These are phyloP conservation scores for Herpotrichia juniperi DNA, from an alignment of 2,329 filamentous ascomycete species.

Conservation along the genomic window DNA sequence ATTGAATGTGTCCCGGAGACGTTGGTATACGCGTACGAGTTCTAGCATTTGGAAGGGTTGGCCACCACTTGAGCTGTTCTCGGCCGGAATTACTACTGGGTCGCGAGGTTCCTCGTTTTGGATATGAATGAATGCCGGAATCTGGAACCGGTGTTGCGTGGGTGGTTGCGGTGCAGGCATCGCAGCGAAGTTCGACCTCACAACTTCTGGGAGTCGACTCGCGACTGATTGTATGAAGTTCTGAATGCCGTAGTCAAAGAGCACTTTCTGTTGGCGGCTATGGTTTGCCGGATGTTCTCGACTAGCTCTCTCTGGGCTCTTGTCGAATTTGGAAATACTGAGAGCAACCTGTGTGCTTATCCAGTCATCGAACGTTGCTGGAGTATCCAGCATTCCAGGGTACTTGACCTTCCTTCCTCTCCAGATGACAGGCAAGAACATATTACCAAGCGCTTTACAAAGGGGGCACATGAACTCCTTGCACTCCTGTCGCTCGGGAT, in stretches of 20 bases:
- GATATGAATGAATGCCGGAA: slow-evolving; percentile 37
- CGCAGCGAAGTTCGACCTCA: slow-evolving; percentile 29
- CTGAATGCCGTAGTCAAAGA: slow-evolving; percentile 58
- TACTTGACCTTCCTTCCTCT: slow-evolving; percentile 87
- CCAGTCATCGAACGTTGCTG: slow-evolving; percentile 71
- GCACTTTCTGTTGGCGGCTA: slow-evolving; percentile 53
- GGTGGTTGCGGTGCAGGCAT: slow-evolving; percentile 25
- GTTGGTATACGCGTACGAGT: slow-evolving; percentile 61
- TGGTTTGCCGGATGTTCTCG: slow-evolving; percentile 31
- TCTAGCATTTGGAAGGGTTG: slow-evolving; percentile 47
- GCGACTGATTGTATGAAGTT: slow-evolving; percentile 59
- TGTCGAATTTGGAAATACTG: slow-evolving; percentile 56
- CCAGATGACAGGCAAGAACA: slow-evolving; percentile 95
- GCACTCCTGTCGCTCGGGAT: slow-evolving; percentile 78
- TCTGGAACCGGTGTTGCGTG: slow-evolving; percentile 29
- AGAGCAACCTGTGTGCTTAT: slow-evolving; percentile 64
- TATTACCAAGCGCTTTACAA: slow-evolving; percentile 94
- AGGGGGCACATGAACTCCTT: slow-evolving; percentile 96
- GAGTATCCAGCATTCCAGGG: slow-evolving; percentile 69
- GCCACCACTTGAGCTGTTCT: slow-evolving; percentile 21
- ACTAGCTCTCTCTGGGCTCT: slow-evolving; percentile 44
- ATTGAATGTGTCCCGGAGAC: slow-evolving; percentile 61
- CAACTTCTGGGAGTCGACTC: slow-evolving; percentile 44
- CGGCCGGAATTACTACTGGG: slow-evolving; percentile 26
- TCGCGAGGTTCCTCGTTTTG: slow-evolving; percentile 31